Base-by-base conservation (phyloP, 2,329 filamentous ascomycete species). In the Colletotrichum sp. region DNA sequence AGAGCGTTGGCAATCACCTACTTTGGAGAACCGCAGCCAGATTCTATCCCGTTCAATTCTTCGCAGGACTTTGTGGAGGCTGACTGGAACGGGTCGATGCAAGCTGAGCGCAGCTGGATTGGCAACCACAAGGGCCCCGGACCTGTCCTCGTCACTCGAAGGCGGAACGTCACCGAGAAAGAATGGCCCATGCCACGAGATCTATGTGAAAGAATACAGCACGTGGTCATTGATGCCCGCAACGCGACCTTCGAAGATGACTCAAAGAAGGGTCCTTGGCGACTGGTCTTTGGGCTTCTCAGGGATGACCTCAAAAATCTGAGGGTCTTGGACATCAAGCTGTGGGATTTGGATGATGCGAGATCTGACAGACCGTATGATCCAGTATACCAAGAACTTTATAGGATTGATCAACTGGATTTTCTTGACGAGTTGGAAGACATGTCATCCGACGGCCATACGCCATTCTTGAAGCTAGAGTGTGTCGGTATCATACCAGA, bases 401-500 rank as follows among this genome's bases (percentile, higher is more conserved):
- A 52, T 8, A 22, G 44, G 10, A 13, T 52, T 22, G 44, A 52
- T 13, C 44, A 52, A 24, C 10, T 52, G 10, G 44, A 52, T 8
- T 13, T 22, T 7, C n/a, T 52, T 1, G n/a, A 52, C 12, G 44
- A 52, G n/a, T 24, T 52, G 2, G 44, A 52, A 1, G 44, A 52
- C 3, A 52, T 52, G 1, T 52, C 44, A 0, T 22, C n/a, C 0
- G 0, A 52, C 10, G 44, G 44, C 10, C 44, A 13, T 7, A 7
- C n/a, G 0, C 44, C 44, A 4, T 48, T 48, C 44, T 1, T 0
- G 10, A 48, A 3, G 3, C n/a, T 48, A 2, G 10, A 48, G 44
- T 48, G 6, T 8, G 3, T 48, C 1, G 12, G 10, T 0, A 22
- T 48, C 4, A 7, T 12, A 52, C 10, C 44, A 52, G 10, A 52